Conservation (phyloP, 106 monocot genomes). For the Dioscorea alata region DNA sequence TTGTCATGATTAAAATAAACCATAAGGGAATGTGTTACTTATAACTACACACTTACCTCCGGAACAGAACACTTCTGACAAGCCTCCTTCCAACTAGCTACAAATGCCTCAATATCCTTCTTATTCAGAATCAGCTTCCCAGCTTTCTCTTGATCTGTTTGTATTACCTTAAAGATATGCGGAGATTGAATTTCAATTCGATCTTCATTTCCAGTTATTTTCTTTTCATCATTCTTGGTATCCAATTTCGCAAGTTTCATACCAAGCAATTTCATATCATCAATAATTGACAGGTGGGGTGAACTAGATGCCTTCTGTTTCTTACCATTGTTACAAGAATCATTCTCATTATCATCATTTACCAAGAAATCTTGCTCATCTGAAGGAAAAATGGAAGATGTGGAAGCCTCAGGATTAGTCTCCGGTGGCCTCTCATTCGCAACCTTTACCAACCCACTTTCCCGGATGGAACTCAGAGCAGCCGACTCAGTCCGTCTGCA, state of each 20-base stretch:
- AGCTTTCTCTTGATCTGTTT: conserved; percentile 5
- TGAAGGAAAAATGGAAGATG: no score
- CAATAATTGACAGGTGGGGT: conserved; percentile 1
- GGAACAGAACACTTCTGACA: conserved; percentile 41
- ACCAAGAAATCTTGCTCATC: neutral
- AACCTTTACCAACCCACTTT: conserved; percentile 1
- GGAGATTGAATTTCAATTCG: neutral
- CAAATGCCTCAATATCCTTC: conserved; percentile 38
- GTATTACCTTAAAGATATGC: conserved; percentile 1
- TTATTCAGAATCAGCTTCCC: conserved; percentile 3
- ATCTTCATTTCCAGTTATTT: neutral
- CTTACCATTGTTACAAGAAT: conserved; percentile 1
- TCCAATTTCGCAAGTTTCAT: conserved; percentile 12
- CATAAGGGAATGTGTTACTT: neutral
- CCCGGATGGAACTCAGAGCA: conserved; percentile 9
- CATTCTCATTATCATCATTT: conserved; percentile 2
- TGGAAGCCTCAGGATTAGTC: no score
- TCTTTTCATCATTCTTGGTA: conserved; percentile 1
- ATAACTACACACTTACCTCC: conserved; percentile 38
- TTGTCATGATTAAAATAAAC: no score
- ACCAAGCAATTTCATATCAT: conserved; percentile 17
- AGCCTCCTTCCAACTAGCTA: conserved; percentile 76
- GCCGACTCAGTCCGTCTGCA: conserved; percentile 6
- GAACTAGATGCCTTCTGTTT: neutral
- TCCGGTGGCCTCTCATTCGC: neutral